A percentile compares a stretch with the other conserved stretches of the same genome.
These are phyloP conservation scores for Lachnellula hyalina DNA, from an alignment of 2,329 filamentous ascomycete species.

Conservation along the genomic window DNA sequence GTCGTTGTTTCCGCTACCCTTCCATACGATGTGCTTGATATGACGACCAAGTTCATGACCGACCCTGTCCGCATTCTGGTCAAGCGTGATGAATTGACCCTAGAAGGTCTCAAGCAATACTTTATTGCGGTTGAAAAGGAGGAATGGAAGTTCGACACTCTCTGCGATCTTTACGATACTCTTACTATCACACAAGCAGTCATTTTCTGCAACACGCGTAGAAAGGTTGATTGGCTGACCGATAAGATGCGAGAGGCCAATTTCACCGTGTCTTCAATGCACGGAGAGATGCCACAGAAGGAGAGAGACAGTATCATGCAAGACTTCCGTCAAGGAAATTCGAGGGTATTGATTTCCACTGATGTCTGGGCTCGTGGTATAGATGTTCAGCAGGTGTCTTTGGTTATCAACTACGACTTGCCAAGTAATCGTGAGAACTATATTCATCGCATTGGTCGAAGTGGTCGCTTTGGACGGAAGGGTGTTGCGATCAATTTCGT, in stretches of 20 bases:
- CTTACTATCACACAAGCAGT: slow-evolving; percentile 98
- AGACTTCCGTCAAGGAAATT: slow-evolving; percentile 95
- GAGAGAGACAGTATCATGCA: slow-evolving; percentile 99
- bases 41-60: slow-evolving; percentile 99
- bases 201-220: slow-evolving; percentile 98
- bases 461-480: slow-evolving; percentile 92
- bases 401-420: slow-evolving; percentile 99
- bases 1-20: slow-evolving; percentile 95
- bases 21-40: slow-evolving; percentile 95
- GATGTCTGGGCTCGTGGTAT: slow-evolving; percentile 98
- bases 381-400: slow-evolving; percentile 94
- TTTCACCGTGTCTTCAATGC: slow-evolving; percentile 98
- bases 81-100: slow-evolving; percentile 96
- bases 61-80: slow-evolving; percentile 94
- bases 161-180: slow-evolving; percentile 98
- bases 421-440: slow-evolving; percentile 99
- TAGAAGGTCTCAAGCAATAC: slow-evolving; percentile 97
- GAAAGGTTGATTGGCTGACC: slow-evolving; percentile 99
- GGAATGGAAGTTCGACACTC: slow-evolving; percentile 99
- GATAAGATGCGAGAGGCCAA: slow-evolving; percentile 99
- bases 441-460: slow-evolving; percentile 95
- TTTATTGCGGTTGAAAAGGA: slow-evolving; percentile 99
- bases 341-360: slow-evolving; percentile 91
- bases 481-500: slow-evolving; percentile 99
- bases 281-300: slow-evolving; percentile 98